phyloP scores from a whole-genome alignment of 1,139 yeast genomes.

The Blastobotrys indianensis region DNA sequence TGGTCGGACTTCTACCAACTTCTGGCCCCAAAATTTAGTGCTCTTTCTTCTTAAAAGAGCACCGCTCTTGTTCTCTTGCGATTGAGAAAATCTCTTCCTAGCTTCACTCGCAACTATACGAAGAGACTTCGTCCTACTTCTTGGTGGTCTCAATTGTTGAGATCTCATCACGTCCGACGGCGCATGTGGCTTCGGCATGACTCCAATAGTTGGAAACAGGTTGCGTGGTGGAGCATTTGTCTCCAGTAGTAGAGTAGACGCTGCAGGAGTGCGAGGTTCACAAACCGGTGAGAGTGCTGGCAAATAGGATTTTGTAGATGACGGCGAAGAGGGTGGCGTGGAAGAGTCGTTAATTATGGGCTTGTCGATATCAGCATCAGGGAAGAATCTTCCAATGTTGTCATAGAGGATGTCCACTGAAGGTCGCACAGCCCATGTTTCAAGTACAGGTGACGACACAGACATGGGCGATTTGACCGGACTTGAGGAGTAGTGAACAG shows the following conservation, averaged over 20 bases:
- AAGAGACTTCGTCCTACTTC: conserved; percentile 62
- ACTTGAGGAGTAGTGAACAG: conserved; percentile 13
- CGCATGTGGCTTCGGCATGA: not conserved
- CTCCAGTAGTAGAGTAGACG: not conserved
- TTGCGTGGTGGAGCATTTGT: not conserved
- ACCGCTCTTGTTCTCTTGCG: conserved; percentile 19
- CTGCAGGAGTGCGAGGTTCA: conserved; percentile 15
- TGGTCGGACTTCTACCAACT: conserved; percentile 84
- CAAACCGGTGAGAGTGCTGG: conserved; percentile 25
- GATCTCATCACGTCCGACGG: no score
- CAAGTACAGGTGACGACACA: conserved; percentile 26
- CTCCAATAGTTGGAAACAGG: not conserved
- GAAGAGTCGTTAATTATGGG: conserved; percentile 74
- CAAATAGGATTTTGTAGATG: conserved; percentile 39
- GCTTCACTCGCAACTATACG: conserved; percentile 79
- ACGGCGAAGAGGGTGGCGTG: conserved; percentile 44
- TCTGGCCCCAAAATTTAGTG: conserved; percentile 97
- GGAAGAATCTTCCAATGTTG: conserved; percentile 86
- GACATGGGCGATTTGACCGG: conserved; percentile 19
- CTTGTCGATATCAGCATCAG: conserved; percentile 84
- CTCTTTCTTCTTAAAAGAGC: conserved; percentile 59
- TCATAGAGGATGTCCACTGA: conserved; percentile 91
- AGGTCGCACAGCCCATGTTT: conserved; percentile 66
- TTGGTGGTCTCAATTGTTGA: not conserved
- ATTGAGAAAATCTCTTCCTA: conserved; percentile 38